Percentiles rank a stretch among this genome's conserved stretches.
phyloP scores from a whole-genome alignment of 1,284 basidiomycete genomes.

The Ceraceosorus guamensis region DNA sequence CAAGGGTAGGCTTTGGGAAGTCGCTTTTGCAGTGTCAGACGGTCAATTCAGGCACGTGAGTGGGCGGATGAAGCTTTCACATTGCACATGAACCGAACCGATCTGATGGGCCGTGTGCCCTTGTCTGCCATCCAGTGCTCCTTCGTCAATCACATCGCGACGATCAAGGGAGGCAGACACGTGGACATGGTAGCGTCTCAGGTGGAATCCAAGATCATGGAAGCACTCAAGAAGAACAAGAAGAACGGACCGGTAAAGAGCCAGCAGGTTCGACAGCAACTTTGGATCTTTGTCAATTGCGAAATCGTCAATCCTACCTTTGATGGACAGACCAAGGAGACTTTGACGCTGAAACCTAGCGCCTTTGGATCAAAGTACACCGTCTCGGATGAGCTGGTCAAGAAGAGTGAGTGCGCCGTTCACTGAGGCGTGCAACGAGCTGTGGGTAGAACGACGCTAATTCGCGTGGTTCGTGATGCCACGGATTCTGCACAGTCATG shows the following conservation, averaged over 20 bases:
- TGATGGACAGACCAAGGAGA: conserved; percentile 99
- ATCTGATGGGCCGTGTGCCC: too few species aligned
- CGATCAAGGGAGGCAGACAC: conserved; percentile 93
- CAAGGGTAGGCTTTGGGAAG: conserved; percentile 70
- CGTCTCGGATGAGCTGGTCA: conserved; percentile 86
- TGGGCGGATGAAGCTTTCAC: background rate
- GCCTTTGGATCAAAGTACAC: conserved; percentile 87
- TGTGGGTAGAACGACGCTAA: background rate
- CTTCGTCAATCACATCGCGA: conserved; percentile 96
- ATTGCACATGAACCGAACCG: background rate
- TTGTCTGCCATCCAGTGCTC: conserved; percentile 57
- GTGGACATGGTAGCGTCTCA: conserved; percentile 82
- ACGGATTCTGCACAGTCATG: conserved; percentile 57
- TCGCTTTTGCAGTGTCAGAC: conserved; percentile 89
- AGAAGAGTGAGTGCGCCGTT: conserved; percentile 66
- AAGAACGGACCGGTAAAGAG: conserved; percentile 77
- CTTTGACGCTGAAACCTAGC: conserved; percentile 73
- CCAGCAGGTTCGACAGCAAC: conserved; percentile 89
- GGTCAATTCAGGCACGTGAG: conserved; percentile 65
- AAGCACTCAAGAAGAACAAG: conserved; percentile 88
- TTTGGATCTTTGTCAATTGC: conserved; percentile 97
- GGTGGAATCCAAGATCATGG: conserved; percentile 67
- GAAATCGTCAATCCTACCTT: conserved; percentile 97
- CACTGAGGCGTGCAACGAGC: background rate
- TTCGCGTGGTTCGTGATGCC: background rate